Evolutionary conservation across 768 basidiomycete species (phyloP).

Genomic region (Lentinula boryana): DNA sequence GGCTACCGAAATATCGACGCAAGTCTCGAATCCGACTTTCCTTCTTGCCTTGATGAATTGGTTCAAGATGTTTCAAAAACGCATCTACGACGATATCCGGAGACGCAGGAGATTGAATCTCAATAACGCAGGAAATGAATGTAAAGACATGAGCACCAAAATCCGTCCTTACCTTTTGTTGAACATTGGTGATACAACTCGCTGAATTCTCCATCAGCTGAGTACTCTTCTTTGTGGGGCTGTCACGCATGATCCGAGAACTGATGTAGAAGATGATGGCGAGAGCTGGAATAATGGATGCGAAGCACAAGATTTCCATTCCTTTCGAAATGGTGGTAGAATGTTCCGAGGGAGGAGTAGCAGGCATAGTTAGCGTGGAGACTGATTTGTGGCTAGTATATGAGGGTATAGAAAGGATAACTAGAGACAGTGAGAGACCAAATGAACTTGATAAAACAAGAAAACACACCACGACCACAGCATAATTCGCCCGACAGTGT

Average conservation of each 20-base stretch:
- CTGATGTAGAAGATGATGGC: neutral
- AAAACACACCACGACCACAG: too few relatives aligned
- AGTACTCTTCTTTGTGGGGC: neutral
- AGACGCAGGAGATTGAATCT: neutral
- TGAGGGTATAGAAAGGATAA: neutral
- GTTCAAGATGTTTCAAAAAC: neutral
- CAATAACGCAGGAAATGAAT: neutral
- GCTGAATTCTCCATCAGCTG: neutral
- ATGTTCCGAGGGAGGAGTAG: neutral
- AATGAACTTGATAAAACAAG: too few relatives aligned
- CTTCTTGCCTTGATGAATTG: neutral
- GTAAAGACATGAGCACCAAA: neutral
- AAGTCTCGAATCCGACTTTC: neutral
- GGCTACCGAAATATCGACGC: neutral
- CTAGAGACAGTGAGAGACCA: neutral
- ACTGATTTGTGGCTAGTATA: neutral
- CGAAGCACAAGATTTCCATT: conserved; percentile 1
- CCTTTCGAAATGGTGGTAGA: neutral
- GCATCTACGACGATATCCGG: neutral
- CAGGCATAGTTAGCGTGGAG: neutral
- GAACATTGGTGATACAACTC: neutral
- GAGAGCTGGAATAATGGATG: neutral
- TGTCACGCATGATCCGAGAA: neutral
- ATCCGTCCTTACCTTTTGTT: neutral
- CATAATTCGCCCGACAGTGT: too few relatives aligned